Base-by-base conservation (phyloP, 202 grass and related monocot genomes). In the Digitaria exilis region DNA sequence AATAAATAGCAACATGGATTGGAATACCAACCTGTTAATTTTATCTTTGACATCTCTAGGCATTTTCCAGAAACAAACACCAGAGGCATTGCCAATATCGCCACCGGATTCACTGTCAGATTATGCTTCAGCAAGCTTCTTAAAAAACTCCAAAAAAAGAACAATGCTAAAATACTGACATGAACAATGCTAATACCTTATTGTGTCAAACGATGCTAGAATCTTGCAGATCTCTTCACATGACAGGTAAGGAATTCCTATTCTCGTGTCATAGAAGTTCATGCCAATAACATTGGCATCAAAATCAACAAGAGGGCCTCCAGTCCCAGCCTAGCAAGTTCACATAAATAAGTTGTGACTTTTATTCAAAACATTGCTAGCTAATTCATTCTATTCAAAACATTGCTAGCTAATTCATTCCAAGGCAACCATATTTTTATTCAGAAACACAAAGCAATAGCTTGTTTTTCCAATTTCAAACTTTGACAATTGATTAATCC, bases 241-340 rank as follows among this genome's bases (percentile, higher is more conserved):
- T 35, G 37, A 37, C 31, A 65, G 31, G 31, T 10, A 65, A 35
- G 62, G 62, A 35, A 31, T 65, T 65, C 62, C 62, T 4, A 65
- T 65, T 21, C 62, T 63, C 0, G 29, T 63, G 29, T 63, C 60
- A 63, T 63, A 63, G 60, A 63, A 63, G 16, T 63, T 63, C 29
- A 63, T 32, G 15, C 31, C 62, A 35, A 65, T 21, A 65, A 65
- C 31, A 65, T 65, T 2, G 7, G 0, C 62, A 65, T 65, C 62
- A 65, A 65, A 16, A 65, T 35, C 19, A 65, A 65, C 31, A 65
- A 65, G 31, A 11, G 31, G 62, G 62, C 62, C 31, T 37, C 57
- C 25, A 31, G 71, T 55, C 69, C 30, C 57, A 73, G 31, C 30
- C 62, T 65, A 65, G 62, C 62, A 65, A 65, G 30, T 65, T 37